Base-by-base conservation (phyloP, 768 basidiomycete species). In the Dioszegia hungarica region DNA sequence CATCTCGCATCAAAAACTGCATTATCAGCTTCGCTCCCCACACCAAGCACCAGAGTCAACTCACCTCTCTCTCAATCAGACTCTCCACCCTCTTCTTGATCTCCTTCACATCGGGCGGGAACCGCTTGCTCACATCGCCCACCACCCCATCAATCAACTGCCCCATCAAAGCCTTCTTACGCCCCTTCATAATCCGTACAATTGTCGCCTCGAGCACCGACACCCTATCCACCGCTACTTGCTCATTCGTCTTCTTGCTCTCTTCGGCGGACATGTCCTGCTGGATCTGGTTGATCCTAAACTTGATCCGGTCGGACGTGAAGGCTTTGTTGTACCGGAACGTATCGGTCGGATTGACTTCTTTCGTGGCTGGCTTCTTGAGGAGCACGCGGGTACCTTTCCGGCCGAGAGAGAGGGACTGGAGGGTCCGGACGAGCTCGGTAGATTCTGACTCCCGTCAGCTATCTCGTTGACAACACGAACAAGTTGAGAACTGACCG, bases 231-330 rank as follows among this genome's bases (percentile, higher is more conserved):
- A 85, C 84, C 62, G 93, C 88, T 36, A 99, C 90, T 43, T 86
- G 82, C 1, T 81, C 82, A 67, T 90, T 89, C 5, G 90, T 93
- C 54, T 84, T 83, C 57, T 83, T 82, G 20, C 86, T 83, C 77
- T 99, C 95, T 70, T 97, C 93, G 33, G 83, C 82, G 59, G 90
- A 85, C 63, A 93, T 87, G 71, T 92, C 92, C 15, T 86, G 87
- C 75, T 97, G 95, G 46, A 99, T 94, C 20, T 92, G 89, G 70
- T 92, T 94, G 78, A 98, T 93, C 76, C 89, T 89, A 37, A 99
- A 82, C 65, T 86, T 89, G 34, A 84, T 77, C 38, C 83, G 81
- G 6, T 86, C 81, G 66, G 94, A 88, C 27, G 84, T 83, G 75
- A 98, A 98, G 9, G 84, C 84, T 28, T 81, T 78, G 73, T 97